These are phyloP conservation scores for Mucor circinelloides DNA, from an alignment of 371 early-diverging fungal species.

Conservation along the genomic window DNA sequence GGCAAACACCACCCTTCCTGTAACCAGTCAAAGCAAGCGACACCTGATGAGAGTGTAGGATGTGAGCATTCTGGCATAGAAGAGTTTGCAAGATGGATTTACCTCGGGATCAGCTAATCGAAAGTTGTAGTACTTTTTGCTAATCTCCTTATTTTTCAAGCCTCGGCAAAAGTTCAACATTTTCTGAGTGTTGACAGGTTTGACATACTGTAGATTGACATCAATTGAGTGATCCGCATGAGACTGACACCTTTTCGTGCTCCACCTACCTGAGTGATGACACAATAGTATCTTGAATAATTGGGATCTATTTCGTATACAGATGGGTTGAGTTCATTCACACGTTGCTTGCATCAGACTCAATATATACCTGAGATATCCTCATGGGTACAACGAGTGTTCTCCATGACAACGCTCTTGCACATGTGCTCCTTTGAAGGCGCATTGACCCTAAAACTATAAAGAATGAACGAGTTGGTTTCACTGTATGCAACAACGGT, in stretches of 20 bases:
- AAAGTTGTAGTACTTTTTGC: constrained; percentile 65
- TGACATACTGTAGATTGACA: constrained; percentile 54
- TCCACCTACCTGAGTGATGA: constrained; percentile 57
- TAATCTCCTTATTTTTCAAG: constrained; percentile 50
- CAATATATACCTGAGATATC: constrained; percentile 35
- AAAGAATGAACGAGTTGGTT: neutral
- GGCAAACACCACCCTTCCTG: constrained; percentile 70
- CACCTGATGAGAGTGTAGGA: constrained; percentile 17
- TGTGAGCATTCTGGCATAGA: neutral
- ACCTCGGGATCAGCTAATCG: constrained; percentile 54
- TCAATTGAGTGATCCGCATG: too few species aligned
- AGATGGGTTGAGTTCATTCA: neutral
- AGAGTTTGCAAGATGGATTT: neutral
- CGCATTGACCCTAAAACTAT: constrained; percentile 60
- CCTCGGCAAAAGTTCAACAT: constrained; percentile 66
- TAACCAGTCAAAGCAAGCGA: constrained; percentile 70
- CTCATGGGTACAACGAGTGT: constrained; percentile 66
- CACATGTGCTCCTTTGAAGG: constrained; percentile 78
- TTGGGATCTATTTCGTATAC: constrained; percentile 15
- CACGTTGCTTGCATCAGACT: too few species aligned
- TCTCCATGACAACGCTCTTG: constrained; percentile 82
- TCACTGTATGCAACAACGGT: neutral
- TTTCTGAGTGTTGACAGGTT: constrained; percentile 68
- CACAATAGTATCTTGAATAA: constrained; percentile 53
- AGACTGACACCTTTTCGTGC: neutral